phyloP scores from a whole-genome alignment of 106 monocot species.

The Cymbidium sinense region DNA sequence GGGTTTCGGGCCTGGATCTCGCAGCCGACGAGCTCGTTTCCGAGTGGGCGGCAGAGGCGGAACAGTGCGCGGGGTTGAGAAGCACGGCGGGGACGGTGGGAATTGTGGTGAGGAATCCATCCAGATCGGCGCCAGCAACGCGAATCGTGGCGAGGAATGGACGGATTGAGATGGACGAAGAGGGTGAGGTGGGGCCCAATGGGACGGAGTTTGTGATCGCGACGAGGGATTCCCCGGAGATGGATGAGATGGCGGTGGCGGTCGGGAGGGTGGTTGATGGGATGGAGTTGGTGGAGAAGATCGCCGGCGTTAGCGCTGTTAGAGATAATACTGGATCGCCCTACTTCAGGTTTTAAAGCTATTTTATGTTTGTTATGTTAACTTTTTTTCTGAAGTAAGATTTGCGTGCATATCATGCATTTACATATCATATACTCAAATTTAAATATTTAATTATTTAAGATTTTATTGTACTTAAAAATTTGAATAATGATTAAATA shows the following conservation, averaged over 20 bases:
- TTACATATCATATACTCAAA: too few species aligned
- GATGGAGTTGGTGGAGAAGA: slow-evolving; percentile 48
- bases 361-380: background rate
- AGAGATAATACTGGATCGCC: slow-evolving; percentile 52
- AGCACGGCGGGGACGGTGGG: slow-evolving; percentile 41
- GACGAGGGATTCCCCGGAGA: slow-evolving; percentile 40
- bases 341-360: slow-evolving; percentile 39
- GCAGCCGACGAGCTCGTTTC: slow-evolving; percentile 17
- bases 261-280: slow-evolving; percentile 44
- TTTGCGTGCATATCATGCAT: too few species aligned
- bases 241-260: slow-evolving; percentile 32
- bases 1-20: slow-evolving; percentile 4
- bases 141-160: slow-evolving; percentile 50
- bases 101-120: slow-evolving; percentile 38
- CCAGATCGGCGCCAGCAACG: slow-evolving; percentile 29
- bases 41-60: slow-evolving; percentile 25
- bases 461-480: too few species aligned
- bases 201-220: slow-evolving; percentile 61
- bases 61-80: slow-evolving; percentile 19
- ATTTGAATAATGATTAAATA: too few species aligned
- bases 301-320: slow-evolving; percentile 40
- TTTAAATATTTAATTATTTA: too few species aligned
- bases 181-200: slow-evolving; percentile 37
- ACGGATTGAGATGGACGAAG: slow-evolving; percentile 44
- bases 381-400: too few species aligned